Evolutionary conservation across 306 rosid species (phyloP), one percentile per base, ranked within the genome.

Genomic region (Gynostemma pentaphyllum): DNA sequence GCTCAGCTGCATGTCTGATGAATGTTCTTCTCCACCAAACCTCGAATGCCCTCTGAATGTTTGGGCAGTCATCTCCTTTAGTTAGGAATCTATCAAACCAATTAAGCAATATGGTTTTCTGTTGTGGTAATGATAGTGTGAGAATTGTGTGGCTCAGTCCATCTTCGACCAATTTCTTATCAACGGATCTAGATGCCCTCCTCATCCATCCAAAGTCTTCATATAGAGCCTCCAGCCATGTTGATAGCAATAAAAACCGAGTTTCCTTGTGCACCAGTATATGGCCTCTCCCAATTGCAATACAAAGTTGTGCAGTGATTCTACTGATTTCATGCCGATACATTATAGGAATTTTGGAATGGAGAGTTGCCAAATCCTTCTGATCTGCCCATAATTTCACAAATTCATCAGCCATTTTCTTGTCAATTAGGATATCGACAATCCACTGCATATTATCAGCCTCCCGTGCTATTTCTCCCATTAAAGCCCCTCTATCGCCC

Each of bases 21-120:
- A 89, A 89, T 55, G 95, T 79, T 68, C 97, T 80, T 85, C 95
- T 84, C 97, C 97, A 89, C 97, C 97, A 89, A 75, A 86, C 79
- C 76, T 89, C 97, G 68, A 89, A 89, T 8, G 95, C 97, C 84
- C 83, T 82, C 68, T 81, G 97, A 70, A 89, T 78, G 68, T 89
- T 86, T 44, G 97, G 97, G 68, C 92, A 89, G 56, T 89, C 97
- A 59, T 86, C 87, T 73, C 97, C 95, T 74, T 89, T 89, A 63
- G 75, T 84, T 16, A 87, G 89, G 79, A 89, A 89, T 24, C 95
- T 67, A 63, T 89, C 85, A 42, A 84, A 89, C 97, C 97, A 89
- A 50, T 72, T 78, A 2, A 87, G 86, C 68, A 89, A 75, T 71
- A 89, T 75, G 19, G 79, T 29, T 63, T 87, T 92, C 39, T 89